Evolutionary conservation across 2,329 filamentous ascomycete species (phyloP).

Genomic region (Plectosphaerella plurivora): DNA sequence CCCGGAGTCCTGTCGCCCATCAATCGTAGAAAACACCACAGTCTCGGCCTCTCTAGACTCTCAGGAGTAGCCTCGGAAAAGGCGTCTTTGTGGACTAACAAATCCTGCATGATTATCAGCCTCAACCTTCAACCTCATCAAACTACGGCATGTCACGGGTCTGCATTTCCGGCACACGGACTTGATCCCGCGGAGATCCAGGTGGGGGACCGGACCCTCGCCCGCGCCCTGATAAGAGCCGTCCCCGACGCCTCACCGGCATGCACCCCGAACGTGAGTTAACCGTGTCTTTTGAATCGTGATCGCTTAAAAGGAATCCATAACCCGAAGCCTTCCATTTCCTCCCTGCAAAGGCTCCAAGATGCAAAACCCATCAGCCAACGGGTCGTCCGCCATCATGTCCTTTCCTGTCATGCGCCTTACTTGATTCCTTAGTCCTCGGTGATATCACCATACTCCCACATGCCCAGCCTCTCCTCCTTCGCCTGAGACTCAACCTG

Average conservation of each 20-base stretch:
- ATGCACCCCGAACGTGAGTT: background rate
- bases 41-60: background rate
- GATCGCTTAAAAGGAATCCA: background rate
- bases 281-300: background rate
- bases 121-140: no score
- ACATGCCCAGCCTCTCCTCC: constrained; percentile 77
- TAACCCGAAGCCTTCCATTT: background rate
- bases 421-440: constrained; percentile 63
- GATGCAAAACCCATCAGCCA: background rate
- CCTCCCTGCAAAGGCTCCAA: background rate
- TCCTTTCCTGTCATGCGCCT: background rate
- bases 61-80: background rate
- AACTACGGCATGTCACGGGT: no score
- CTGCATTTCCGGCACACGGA: no score
- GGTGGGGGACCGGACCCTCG: no score
- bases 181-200: no score
- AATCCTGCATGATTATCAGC: background rate
- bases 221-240: no score
- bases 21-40: background rate
- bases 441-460: constrained; percentile 97
- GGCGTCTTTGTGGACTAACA: background rate
- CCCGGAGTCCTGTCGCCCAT: background rate
- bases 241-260: background rate
- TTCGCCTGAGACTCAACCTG: constrained; percentile 76
- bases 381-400: background rate